These are phyloP conservation scores for Komagataea norvegica DNA, from an alignment of 1,139 yeast species.

Conservation along the genomic window DNA sequence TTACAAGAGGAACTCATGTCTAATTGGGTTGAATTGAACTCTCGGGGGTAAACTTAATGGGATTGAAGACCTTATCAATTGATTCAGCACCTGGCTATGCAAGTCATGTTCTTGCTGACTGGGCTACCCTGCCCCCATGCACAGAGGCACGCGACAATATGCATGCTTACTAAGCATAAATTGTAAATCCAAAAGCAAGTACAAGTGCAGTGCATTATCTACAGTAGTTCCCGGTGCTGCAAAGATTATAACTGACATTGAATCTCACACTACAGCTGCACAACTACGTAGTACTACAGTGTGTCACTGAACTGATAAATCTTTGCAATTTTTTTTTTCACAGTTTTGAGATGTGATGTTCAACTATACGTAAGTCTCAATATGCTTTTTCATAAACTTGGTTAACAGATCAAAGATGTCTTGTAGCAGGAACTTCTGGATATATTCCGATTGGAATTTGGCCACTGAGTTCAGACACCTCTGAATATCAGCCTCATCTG, in stretches of 20 bases:
- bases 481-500: conserved; percentile 3
- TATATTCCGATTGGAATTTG: conserved; percentile 10
- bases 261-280: no score
- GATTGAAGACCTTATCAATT: conserved; percentile 25
- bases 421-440: conserved; percentile 8
- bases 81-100: no score
- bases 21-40: no score
- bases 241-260: no score
- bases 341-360: conserved; percentile 12
- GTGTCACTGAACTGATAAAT: conserved; percentile 36
- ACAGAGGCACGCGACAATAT: no score
- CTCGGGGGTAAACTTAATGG: conserved; percentile 49
- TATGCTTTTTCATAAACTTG: conserved; percentile 5
- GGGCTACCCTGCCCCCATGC: no score
- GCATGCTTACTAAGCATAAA: no score
- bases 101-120: no score
- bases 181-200: no score
- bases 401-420: conserved; percentile 6
- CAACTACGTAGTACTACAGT: conserved; percentile 40
- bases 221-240: no score
- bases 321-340: conserved; percentile 7
- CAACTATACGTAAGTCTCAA: conserved; percentile 1
- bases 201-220: no score
- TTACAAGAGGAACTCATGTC: conserved; percentile 37
- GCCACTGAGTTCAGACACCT: conserved; percentile 9